phyloP scores from a whole-genome alignment of 2,329 filamentous ascomycete species.

The Bretziella fagacearum region DNA sequence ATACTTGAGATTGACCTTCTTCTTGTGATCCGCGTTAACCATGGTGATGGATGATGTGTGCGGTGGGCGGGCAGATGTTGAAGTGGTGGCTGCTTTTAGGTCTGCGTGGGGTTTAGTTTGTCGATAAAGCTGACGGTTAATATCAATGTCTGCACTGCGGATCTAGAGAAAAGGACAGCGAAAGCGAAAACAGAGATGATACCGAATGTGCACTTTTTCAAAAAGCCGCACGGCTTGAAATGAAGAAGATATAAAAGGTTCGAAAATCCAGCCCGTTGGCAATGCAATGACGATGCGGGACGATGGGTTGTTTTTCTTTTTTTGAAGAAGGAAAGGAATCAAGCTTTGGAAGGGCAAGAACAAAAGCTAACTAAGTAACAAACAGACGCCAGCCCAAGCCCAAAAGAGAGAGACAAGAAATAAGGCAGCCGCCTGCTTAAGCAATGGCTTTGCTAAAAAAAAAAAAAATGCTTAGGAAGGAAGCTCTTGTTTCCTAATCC shows the following conservation, averaged over 20 bases:
- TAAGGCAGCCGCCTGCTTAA: neutral
- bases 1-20: conserved; percentile 71
- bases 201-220: neutral
- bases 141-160: conserved; percentile 14
- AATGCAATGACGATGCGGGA: conserved; percentile 6
- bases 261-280: conserved; percentile 1
- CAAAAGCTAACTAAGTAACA: neutral
- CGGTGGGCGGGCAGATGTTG: neutral
- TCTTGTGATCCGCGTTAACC: conserved; percentile 50
- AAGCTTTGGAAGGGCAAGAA: neutral
- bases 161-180: neutral
- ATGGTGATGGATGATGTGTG: conserved; percentile 33
- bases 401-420: neutral
- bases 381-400: neutral
- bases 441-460: conserved; percentile 1
- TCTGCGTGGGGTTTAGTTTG: conserved; percentile 5
- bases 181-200: conserved; percentile 1
- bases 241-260: conserved; percentile 6
- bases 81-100: neutral
- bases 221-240: conserved; percentile 1
- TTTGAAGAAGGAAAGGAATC: conserved; percentile 4
- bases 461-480: no score
- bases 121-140: no score
- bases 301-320: no score
- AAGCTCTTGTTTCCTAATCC: conserved; percentile 4